A percentile compares a stretch with the other conserved stretches of the same genome.
Conservation (phyloP, 2,329 filamentous ascomycete species). For the Aspergillus chevalieri region DNA sequence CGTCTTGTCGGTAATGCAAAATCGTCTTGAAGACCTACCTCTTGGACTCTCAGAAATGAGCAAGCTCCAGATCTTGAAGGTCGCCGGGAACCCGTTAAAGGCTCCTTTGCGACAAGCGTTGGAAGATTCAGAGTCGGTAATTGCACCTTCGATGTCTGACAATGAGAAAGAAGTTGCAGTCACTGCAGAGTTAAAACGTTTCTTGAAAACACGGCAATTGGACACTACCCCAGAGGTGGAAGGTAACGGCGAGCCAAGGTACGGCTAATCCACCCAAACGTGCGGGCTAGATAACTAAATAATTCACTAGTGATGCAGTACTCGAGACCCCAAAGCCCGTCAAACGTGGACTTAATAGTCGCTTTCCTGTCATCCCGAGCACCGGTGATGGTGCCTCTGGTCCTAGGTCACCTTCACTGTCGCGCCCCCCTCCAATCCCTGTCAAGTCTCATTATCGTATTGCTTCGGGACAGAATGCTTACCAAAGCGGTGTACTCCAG, state of each 20-base stretch:
- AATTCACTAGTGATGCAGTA: constrained; percentile 58
- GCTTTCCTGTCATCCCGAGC: constrained; percentile 53
- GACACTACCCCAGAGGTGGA: constrained; percentile 38
- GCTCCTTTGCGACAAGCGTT: constrained; percentile 70
- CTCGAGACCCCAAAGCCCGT: constrained; percentile 70
- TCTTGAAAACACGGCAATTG: constrained; percentile 45
- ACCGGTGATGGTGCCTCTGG: constrained; percentile 59
- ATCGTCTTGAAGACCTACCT: constrained; percentile 78
- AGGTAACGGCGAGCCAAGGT: constrained; percentile 42
- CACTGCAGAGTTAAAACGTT: constrained; percentile 56
- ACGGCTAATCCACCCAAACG: constrained; percentile 2
- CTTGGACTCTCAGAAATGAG: constrained; percentile 82
- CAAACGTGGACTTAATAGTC: constrained; percentile 48
- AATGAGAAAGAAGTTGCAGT: constrained; percentile 56
- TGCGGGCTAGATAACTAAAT: constrained; percentile 8
- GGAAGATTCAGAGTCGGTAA: constrained; percentile 60
- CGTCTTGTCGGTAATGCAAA: constrained; percentile 80
- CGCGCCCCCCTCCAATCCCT: constrained; percentile 70
- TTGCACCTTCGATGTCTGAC: constrained; percentile 50
- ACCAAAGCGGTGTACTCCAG: constrained; percentile 47
- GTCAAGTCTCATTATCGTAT: constrained; percentile 71
- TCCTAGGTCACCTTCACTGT: constrained; percentile 60
- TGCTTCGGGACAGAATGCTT: constrained; percentile 37
- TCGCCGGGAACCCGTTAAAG: constrained; percentile 78
- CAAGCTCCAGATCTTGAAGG: constrained; percentile 80